Conservation (phyloP, 2,329 filamentous ascomycete genomes). For the Waltergamsia citrina region DNA sequence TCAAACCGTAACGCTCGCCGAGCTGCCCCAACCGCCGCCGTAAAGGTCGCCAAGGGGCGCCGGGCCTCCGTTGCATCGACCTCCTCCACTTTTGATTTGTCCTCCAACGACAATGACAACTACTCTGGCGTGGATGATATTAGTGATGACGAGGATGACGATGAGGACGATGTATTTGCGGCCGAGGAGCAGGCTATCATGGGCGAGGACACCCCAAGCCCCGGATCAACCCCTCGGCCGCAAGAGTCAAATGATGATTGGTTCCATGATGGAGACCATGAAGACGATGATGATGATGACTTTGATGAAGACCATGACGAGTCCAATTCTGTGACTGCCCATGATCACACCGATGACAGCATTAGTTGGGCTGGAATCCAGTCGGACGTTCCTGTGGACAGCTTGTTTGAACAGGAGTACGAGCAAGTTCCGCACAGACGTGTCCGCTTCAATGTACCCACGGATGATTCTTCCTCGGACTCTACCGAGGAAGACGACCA, state of each 20-base stretch:
- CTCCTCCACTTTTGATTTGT: slow-evolving; percentile 48
- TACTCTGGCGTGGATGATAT: slow-evolving; percentile 74
- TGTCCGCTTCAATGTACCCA: slow-evolving; percentile 60
- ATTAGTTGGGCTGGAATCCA: slow-evolving; percentile 48
- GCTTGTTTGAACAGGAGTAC: background rate
- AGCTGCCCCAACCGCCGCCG: slow-evolving; percentile 32
- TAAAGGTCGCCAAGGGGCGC: slow-evolving; percentile 32
- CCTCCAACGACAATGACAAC: slow-evolving; percentile 61
- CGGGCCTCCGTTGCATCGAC: slow-evolving; percentile 43
- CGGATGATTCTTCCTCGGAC: slow-evolving; percentile 1
- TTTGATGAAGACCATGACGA: slow-evolving; percentile 25
- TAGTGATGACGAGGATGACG: slow-evolving; percentile 66
- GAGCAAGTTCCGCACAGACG: slow-evolving; percentile 37
- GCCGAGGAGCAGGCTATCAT: slow-evolving; percentile 71
- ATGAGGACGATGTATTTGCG: slow-evolving; percentile 69
- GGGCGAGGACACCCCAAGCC: slow-evolving; percentile 26
- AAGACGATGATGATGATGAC: slow-evolving; percentile 25
- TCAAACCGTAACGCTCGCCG: slow-evolving; percentile 19
- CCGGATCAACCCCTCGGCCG: slow-evolving; percentile 42
- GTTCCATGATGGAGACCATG: slow-evolving; percentile 19
- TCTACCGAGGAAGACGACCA: slow-evolving; percentile 54
- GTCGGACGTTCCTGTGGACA: slow-evolving; percentile 19
- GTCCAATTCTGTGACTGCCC: slow-evolving; percentile 19
- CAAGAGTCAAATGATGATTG: slow-evolving; percentile 7
- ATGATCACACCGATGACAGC: slow-evolving; percentile 24